Percentiles rank a stretch among this genome's conserved stretches.
phyloP scores from a whole-genome alignment of 106 monocot species.

The Agapanthus africanus region DNA sequence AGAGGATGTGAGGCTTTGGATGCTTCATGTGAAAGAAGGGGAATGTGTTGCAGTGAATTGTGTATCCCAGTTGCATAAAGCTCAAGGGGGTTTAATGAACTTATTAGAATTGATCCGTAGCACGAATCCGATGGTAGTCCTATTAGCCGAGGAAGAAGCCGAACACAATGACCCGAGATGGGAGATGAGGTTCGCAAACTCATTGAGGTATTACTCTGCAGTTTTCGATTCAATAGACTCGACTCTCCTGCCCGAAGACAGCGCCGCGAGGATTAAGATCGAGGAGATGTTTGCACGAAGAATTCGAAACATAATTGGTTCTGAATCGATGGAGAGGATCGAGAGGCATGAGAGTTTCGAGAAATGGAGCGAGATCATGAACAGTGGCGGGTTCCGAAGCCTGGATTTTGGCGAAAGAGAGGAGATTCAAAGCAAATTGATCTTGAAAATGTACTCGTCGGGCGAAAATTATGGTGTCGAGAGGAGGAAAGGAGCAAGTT shows the following conservation, averaged over 20 bases:
- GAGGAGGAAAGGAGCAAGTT: conserved; percentile 20
- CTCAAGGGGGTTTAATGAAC: conserved; percentile 29
- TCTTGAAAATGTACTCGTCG: conserved; percentile 55
- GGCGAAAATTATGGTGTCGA: conserved; percentile 33
- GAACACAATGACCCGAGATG: conserved; percentile 44
- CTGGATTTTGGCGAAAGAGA: conserved; percentile 43
- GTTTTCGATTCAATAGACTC: conserved; percentile 63
- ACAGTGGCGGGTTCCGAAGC: conserved; percentile 38
- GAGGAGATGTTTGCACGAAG: conserved; percentile 79
- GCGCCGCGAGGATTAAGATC: conserved; percentile 49
- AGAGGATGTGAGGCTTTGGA: conserved; percentile 89
- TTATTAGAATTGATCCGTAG: conserved; percentile 57
- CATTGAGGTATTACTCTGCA: conserved; percentile 64
- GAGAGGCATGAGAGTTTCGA: conserved; percentile 67
- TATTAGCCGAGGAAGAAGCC: conserved; percentile 70
- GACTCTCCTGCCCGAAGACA: conserved; percentile 21
- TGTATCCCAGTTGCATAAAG: conserved; percentile 54
- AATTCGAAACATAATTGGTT: conserved; percentile 61
- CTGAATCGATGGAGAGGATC: conserved; percentile 45
- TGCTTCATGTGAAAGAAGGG: conserved; percentile 79
- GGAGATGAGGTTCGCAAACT: conserved; percentile 51
- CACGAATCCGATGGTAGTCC: conserved; percentile 53
- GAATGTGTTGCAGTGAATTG: conserved; percentile 86
- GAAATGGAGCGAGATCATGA: conserved; percentile 52
- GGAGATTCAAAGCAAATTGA: conserved; percentile 45